phyloP scores from a whole-genome alignment of 1,284 basidiomycete species.

The Salmacisia buchloeana region DNA sequence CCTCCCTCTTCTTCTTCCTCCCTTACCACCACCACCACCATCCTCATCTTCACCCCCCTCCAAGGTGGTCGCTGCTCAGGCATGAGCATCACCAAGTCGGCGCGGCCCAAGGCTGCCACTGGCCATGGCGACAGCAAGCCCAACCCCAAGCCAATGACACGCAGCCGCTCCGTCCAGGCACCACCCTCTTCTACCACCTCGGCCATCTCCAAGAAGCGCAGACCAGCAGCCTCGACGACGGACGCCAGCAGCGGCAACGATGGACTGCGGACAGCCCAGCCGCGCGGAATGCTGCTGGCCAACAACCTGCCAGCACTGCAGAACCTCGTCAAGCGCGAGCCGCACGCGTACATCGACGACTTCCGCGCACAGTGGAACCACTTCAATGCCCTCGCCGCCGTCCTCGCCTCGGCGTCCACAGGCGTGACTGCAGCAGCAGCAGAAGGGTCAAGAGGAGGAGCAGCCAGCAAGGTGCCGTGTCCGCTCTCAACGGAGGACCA shows the following conservation, averaged over 20 bases:
- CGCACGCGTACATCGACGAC: conserved; percentile 84
- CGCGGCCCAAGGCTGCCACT: neutral
- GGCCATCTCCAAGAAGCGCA: conserved; percentile 38
- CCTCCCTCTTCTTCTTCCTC: neutral
- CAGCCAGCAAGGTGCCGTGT: conserved; percentile 1
- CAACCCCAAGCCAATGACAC: neutral
- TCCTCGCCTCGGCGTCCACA: conserved; percentile 57
- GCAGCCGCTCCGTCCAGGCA: neutral
- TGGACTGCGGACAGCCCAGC: conserved; percentile 21
- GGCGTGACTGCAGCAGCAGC: conserved; percentile 13
- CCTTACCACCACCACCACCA: too few species aligned
- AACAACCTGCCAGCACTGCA: conserved; percentile 67
- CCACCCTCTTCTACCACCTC: conserved; percentile 6
- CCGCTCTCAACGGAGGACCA: conserved; percentile 34
- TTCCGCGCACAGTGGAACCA: conserved; percentile 99
- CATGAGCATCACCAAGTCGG: neutral
- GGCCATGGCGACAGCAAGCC: neutral
- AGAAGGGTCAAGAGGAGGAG: neutral
- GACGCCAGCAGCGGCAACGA: conserved; percentile 39
- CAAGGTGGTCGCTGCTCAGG: too few species aligned
- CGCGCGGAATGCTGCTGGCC: conserved; percentile 45
- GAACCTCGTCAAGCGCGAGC: conserved; percentile 89
- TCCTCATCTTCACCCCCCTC: too few species aligned
- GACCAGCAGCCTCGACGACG: too few species aligned
- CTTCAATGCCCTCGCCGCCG: conserved; percentile 78